Percentiles rank a stretch among this genome's conserved stretches.
Evolutionary conservation across 495 filamentous ascomycete species (phyloP).

Genomic region (Beverwykella pulmonaria): DNA sequence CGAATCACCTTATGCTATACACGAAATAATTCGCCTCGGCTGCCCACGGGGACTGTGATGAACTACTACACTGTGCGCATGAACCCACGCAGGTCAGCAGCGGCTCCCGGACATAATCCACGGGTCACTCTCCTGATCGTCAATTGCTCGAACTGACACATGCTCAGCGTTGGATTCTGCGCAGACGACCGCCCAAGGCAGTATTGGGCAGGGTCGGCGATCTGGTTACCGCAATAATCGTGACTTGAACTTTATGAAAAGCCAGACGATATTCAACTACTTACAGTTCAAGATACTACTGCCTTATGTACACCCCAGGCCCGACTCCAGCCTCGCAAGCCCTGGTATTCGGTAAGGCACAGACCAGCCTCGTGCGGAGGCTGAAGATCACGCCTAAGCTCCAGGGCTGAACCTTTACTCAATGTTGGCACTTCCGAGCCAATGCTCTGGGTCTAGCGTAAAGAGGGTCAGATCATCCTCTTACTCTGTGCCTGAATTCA

Average conservation of each 20-base stretch:
- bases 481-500: no score
- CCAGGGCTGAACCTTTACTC: background rate
- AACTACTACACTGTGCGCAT: background rate
- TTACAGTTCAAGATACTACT: background rate
- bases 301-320: background rate
- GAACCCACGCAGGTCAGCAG: background rate
- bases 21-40: background rate
- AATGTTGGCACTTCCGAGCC: background rate
- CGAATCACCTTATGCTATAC: background rate
- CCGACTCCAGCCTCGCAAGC: background rate
- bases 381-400: background rate
- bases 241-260: no score
- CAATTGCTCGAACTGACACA: no score
- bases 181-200: background rate
- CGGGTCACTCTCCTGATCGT: background rate
- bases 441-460: no score
- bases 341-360: constrained; percentile 10
- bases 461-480: no score
- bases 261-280: background rate
- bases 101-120: background rate
- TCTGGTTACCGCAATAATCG: no score
- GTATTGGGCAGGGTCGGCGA: background rate
- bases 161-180: background rate
- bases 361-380: constrained; percentile 12
- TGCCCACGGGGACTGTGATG: background rate